Evolutionary conservation across 345 rosid species (phyloP).

Genomic region (Salix exigua): DNA sequence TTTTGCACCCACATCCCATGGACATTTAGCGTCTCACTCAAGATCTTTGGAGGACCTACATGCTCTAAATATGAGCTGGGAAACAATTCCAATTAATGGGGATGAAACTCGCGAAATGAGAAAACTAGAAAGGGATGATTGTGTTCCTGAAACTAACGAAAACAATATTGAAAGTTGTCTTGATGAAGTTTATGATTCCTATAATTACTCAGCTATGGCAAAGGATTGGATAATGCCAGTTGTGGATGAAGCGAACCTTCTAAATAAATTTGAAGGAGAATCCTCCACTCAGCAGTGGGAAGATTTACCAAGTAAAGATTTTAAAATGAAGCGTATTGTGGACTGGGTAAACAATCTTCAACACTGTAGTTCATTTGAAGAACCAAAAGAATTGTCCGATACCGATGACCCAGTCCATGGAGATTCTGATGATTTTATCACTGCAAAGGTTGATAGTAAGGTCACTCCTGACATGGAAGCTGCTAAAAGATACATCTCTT

Average conservation of each 20-base stretch:
- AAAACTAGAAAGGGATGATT: conserved; percentile 33
- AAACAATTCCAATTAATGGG: conserved; percentile 38
- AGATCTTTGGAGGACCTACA: conserved; percentile 63
- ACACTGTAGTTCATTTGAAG: conserved; percentile 52
- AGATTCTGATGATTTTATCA: conserved; percentile 30
- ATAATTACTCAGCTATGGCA: conserved; percentile 50
- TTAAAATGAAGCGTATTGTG: conserved; percentile 66
- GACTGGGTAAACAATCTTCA: conserved; percentile 87
- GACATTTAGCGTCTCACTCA: conserved; percentile 30
- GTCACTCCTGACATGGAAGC: conserved; percentile 65
- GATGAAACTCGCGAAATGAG: conserved; percentile 22
- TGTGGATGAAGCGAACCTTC: conserved; percentile 40
- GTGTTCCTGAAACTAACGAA: conserved; percentile 24
- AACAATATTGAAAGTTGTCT: conserved; percentile 34
- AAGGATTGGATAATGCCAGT: conserved; percentile 73
- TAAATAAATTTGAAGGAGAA: conserved; percentile 43
- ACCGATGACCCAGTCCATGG: conserved; percentile 30
- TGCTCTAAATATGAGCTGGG: conserved; percentile 30
- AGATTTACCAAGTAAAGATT: conserved; percentile 54
- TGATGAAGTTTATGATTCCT: conserved; percentile 46
- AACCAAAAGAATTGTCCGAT: conserved; percentile 36
- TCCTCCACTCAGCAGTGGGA: conserved; percentile 34
- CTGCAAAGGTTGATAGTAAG: conserved; percentile 51
- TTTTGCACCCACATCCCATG: conserved; percentile 27
- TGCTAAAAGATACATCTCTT: conserved; percentile 70